Evolutionary conservation across 306 rosid species (phyloP), one percentile per base, ranked within the genome.

Genomic region (Pueraria montana): DNA sequence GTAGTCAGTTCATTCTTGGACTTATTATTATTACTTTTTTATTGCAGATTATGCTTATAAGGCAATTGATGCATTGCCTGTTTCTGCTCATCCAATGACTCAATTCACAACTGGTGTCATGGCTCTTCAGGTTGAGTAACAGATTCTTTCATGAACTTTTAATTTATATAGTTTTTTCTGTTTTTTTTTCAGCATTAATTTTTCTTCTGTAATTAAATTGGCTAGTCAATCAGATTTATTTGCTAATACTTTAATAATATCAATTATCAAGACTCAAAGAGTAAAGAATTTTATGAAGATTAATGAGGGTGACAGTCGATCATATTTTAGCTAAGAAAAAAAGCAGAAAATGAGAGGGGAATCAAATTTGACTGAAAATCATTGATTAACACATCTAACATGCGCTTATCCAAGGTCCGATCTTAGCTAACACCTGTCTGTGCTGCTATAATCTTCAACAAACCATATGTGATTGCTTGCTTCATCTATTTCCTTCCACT

Each of bases 41-140:
- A n/a, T 84, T 87, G 86, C 92, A 96, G 98, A 92, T 81, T 90
- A 91, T 92, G 99, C 84, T 48, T 92, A 82, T 83, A 94, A 92
- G 88, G 95, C 97, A 68, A 94, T 96, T 55, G 97, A 96, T 89
- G 97, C 98, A 50, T 92, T 96, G 62, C 98, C 98, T 72, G 79
- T 85, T 78, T 83, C 91, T 71, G 87, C 98, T 84, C 99, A 96
- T 84, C 97, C 99, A 20, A 96, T 96, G 99, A 96, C 99, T 83
- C 98, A 94, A 73, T 94, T 96, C 84, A 84, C 93, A 38, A 89
- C 97, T 17, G 99, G 99, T 85, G 97, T 92, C 81, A 92, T 96
- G 99, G 98, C 97, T 76, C 97, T 96, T 78, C 98, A 96, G 99
- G 98, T 94, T 84, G 75, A 88, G 53, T 74, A 62, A 78, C 70